These are phyloP conservation scores for Tetrastigma voinierianum DNA, from an alignment of 164 flowering plant genomes.

Conservation along the genomic window DNA sequence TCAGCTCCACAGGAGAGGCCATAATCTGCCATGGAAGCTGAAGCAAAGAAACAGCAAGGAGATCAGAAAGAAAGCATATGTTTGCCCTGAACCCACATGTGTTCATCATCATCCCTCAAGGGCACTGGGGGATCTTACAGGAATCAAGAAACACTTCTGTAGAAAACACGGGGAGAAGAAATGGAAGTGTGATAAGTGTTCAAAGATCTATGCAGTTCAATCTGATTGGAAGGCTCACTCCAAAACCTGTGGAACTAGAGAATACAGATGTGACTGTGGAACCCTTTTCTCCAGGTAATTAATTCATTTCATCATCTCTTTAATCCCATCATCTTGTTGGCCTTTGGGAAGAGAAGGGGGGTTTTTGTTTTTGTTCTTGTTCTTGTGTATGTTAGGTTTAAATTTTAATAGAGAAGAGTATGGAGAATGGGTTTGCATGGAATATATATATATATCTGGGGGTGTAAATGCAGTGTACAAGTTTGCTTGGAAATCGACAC, in stretches of 20 bases:
- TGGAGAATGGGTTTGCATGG: slow-evolving; percentile 26
- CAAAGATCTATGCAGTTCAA: slow-evolving; percentile 88
- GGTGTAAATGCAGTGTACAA: slow-evolving; percentile 24
- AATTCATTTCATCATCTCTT: not conserved
- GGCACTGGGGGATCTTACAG: slow-evolving; percentile 99
- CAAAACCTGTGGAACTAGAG: slow-evolving; percentile 88
- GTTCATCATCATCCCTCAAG: slow-evolving; percentile 83
- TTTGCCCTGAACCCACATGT: slow-evolving; percentile 80
- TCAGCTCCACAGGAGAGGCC: slow-evolving; percentile 94
- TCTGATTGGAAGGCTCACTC: slow-evolving; percentile 96
- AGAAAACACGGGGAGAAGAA: slow-evolving; percentile 93
- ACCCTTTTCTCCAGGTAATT: slow-evolving; percentile 84
- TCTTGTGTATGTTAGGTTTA: slow-evolving; percentile 11
- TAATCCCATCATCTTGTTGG: slow-evolving; percentile 1
- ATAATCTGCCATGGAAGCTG: slow-evolving; percentile 95
- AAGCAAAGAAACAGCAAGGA: slow-evolving; percentile 72
- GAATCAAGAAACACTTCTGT: slow-evolving; percentile 85
- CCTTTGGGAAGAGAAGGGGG: not conserved
- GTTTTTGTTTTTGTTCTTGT: slow-evolving; percentile 9
- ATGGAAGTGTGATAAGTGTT: slow-evolving; percentile 88
- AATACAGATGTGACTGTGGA: slow-evolving; percentile 93
- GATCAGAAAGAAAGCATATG: slow-evolving; percentile 63
- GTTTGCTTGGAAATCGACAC: slow-evolving; percentile 29
- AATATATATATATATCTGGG: slow-evolving; percentile 24
- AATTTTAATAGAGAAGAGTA: slow-evolving; percentile 13